Base-by-base conservation (phyloP, 176 grass and related monocot genomes). In the Ensete ventricosum region DNA sequence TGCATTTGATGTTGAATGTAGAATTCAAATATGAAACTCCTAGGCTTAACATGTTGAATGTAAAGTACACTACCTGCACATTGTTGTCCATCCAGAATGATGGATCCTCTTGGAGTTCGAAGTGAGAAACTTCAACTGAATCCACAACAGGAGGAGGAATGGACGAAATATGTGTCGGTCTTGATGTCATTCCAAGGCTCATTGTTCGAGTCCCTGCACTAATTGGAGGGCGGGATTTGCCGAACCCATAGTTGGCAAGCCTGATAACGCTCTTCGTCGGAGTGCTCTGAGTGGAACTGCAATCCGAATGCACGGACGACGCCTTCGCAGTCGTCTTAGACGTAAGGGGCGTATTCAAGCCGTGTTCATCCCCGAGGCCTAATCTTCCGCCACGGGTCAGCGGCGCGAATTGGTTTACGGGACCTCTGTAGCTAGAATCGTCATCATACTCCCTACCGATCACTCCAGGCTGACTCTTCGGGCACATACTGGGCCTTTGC, bases 41-140 rank as follows among this genome's bases (percentile, higher is more conserved):
- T 59, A n/a, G 14, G 14, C 16, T 17, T 59, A 6, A 19, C 57
- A 17, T 17, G 14, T 23, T 23, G 22, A 23, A 59, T 1, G 1
- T 34, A 55, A 52, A 14, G 22, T n/a, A 6, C 34, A 8, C 64
- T 65, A 97, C 93, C 93, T 97, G 85, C 34, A 98, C 94, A 75
- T 93, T 98, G 59, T 93, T 89, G 22, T 98, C 88, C 81, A 98
- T 88, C 94, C 94, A 98, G 73, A 98, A 98, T 1, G 94, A 98
- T 23, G 85, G 90, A 62, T 93, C 86, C 67, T 98, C 94, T 55
- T 83, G 77, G 50, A 98, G 90, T 65, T 98, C 90, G 19, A 93
- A 91, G 79, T 87, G 82, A 23, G 90, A 84, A 53, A 91, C 88
- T 72, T 93, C 85, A 7, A 14, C 76, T 2, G 84, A 83, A 83